These are phyloP conservation scores for Kodamaea leandrae DNA, from an alignment of 805 yeast species.

Conservation along the genomic window DNA sequence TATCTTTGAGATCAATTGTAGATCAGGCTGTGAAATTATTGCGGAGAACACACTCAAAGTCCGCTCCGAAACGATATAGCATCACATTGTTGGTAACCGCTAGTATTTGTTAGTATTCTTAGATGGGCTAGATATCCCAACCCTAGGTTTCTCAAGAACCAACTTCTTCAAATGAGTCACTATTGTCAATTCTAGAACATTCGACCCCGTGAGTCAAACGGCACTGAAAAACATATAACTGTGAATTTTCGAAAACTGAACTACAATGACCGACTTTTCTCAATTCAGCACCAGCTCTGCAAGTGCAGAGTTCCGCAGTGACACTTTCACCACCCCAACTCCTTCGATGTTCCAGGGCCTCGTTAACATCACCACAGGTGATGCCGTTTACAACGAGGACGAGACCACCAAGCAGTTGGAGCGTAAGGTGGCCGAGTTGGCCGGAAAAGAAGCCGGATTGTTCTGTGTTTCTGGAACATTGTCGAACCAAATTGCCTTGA, in stretches of 20 bases:
- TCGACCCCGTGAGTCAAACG: not conserved
- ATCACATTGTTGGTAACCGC: too few relatives aligned
- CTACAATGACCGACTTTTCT: slow-evolving; percentile 2
- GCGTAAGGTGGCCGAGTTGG: slow-evolving; percentile 29
- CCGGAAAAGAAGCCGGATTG: slow-evolving; percentile 41
- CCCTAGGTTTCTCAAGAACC: too few relatives aligned
- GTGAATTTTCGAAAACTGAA: not conserved
- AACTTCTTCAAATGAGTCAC: too few relatives aligned
- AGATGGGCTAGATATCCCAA: too few relatives aligned
- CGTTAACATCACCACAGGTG: slow-evolving; percentile 39
- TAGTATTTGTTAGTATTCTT: too few relatives aligned
- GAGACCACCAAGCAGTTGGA: slow-evolving; percentile 33
- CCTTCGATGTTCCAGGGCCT: slow-evolving; percentile 36
- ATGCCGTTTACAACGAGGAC: slow-evolving; percentile 44
- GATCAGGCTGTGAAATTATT: too few relatives aligned
- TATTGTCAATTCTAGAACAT: not conserved
- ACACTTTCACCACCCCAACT: slow-evolving; percentile 89
- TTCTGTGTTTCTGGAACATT: slow-evolving; percentile 44
- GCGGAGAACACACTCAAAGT: too few relatives aligned
- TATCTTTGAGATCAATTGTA: too few relatives aligned
- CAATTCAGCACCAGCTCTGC: slow-evolving; percentile 21
- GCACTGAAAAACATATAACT: not conserved
- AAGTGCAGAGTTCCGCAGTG: slow-evolving; percentile 50
- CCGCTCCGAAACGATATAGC: too few relatives aligned
- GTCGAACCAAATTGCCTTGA: slow-evolving; percentile 39